Percentiles rank a stretch among this genome's conserved stretches.
Evolutionary conservation across 148 eudicot species (phyloP).

Genomic region (Rhododendron ferrugineum): DNA sequence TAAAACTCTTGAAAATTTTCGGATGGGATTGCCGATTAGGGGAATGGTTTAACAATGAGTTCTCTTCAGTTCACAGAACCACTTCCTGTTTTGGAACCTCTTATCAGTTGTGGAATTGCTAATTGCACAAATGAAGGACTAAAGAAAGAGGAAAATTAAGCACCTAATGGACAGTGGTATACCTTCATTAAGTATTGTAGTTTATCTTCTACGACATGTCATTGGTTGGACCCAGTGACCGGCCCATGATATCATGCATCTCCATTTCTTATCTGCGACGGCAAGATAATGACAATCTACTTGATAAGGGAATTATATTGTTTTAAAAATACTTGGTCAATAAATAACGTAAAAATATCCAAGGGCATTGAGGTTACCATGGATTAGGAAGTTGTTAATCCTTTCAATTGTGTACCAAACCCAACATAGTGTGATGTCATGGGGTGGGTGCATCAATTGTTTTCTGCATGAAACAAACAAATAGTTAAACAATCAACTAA

Average conservation of each 20-base stretch:
- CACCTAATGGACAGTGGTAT: neutral
- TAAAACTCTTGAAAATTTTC: neutral
- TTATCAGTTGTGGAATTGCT: neutral
- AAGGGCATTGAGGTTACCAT: neutral
- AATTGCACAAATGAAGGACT: neutral
- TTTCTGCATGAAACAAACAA: neutral
- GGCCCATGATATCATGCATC: conserved; percentile 37
- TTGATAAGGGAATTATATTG: conserved; percentile 6
- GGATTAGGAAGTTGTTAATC: conserved; percentile 9
- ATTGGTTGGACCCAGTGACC: conserved; percentile 24
- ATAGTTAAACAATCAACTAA: too few relatives aligned
- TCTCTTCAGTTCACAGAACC: neutral
- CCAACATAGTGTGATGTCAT: conserved; percentile 6
- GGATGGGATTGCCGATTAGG: neutral
- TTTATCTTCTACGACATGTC: neutral
- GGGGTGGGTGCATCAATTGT: conserved; percentile 1
- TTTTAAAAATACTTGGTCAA: conserved; percentile 8
- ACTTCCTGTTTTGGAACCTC: neutral
- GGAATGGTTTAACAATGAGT: neutral
- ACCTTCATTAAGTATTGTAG: neutral
- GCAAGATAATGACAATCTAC: neutral
- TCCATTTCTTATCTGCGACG: conserved; percentile 11
- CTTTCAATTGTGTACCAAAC: conserved; percentile 4
- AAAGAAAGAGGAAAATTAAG: neutral
- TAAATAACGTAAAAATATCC: conserved; percentile 17